Evolutionary conservation across 768 basidiomycete genomes (phyloP), one percentile per base, ranked within the genome.

Genomic region (Xerocomellus intermedius): DNA sequence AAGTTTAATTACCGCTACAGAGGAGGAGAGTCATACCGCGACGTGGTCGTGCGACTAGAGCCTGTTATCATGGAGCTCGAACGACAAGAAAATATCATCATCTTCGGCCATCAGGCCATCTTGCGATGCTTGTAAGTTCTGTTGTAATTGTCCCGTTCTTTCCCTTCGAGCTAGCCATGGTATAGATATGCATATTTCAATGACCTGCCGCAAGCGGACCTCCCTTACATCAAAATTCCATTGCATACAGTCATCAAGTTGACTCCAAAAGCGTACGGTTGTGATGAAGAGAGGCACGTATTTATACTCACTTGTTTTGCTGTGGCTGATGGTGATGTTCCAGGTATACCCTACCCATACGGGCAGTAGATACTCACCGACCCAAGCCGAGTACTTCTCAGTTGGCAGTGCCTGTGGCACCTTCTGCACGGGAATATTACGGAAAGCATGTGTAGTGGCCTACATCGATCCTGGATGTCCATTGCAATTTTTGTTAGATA

Each of bases 41-140:
- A 99, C 67, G 96, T 99, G 10, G 94, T 97, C 13, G 83, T 92
- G 5, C 84, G 96, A 37, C 77, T 99, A 26, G 97, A 99, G 69
- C 97, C 97, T 22, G 90, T 98, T 49, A 99, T 99, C 63, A 98
- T 99, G 93, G 97, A 99, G 71, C 80, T 99, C 22, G 97, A 99
- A 72, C 79, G 97, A 51, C 97, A 98, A 71, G 91, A 96, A 72
- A 96, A 99, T 69, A 94, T 99, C 54, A 73, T 99, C 37, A 89
- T 99, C 61, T 88, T 99, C 33, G 94, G 95, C 1, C 97, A 99
- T 73, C 97, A 98, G 80, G 86, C 91, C 19, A 91, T 93, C 65
- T 68, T 93, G 42, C 86, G 90, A 28, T 91, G 89, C 71, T 68
- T 89, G 84, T 88, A 61, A 69, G 86, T 74, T 12, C 24, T 32